Evolutionary conservation across 495 filamentous ascomycete species (phyloP), one percentile per base, ranked within the genome.

Genomic region (Podospora tetraspora): DNA sequence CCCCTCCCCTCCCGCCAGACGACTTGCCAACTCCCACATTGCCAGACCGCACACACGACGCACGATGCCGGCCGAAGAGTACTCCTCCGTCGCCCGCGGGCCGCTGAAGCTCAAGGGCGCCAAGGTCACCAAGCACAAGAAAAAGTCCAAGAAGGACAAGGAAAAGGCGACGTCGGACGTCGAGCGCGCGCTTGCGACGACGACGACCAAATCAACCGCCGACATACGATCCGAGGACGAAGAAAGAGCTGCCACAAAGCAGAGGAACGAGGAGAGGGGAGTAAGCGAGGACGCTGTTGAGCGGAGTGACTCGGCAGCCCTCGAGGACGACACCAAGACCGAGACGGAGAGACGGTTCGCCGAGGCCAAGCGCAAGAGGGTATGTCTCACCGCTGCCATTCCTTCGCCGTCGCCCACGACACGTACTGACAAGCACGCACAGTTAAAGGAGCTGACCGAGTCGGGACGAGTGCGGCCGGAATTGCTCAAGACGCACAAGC

Each of bases 401-500:
- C 57, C 21, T 22, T 10, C 27, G 25, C 21, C 37, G 13, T 19
- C 24, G 21, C 10, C 13, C 21, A n/a, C 29, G 24, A 27, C 3
- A 3, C 25, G 27, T n/a, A 16, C 65, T 66, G 58, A 66, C 65
- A 21, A 7, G 8, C 62, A 4, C 29, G 3, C 19, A 63, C 72
- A 99, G 78, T 84, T 93, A 43, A 83, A 96, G 32, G 87, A 91
- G 76, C 85, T 90, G 29, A 80, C 85, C 64, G 80, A 81, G 61
- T 77, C 79, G 5, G 79, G 76, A n/a, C 67, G 74, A n/a, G 67
- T 77, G 16, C 75, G 81, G 23, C 81, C 81, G 25, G 92, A 93
- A 72, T 91, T 93, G 25, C 83, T 91, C 72, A 99, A 98, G 85
- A 96, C 93, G 57, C 95, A 99, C 75, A 99, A 98, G 78, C 90